Evolutionary conservation across 1,284 basidiomycete species (phyloP).

Genomic region (Puccinia horiana): DNA sequence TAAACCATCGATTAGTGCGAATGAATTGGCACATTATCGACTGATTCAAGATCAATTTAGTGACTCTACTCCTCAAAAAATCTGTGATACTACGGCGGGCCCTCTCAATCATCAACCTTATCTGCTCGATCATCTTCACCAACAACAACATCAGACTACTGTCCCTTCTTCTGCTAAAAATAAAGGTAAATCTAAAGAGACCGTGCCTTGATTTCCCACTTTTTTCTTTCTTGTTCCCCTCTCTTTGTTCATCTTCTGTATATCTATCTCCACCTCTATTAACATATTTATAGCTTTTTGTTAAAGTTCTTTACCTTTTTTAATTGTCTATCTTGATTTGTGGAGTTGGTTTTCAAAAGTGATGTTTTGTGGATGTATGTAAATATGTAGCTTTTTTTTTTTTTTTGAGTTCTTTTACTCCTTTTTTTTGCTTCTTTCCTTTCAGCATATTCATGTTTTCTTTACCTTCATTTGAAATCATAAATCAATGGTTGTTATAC

Average conservation of each 20-base stretch:
- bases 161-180: not conserved
- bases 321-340: not conserved
- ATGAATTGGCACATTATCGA: conserved; percentile 83
- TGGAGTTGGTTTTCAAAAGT: no score
- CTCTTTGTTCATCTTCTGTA: not conserved
- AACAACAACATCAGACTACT: not conserved
- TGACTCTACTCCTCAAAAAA: not conserved
- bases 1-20: conserved; percentile 81
- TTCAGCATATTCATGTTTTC: no score
- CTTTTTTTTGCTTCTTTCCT: no score
- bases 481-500: no score
- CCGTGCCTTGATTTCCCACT: not conserved
- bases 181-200: conserved; percentile 19
- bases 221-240: not conserved
- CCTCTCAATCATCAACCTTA: not conserved
- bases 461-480: no score
- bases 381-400: no score
- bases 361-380: no score
- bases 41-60: conserved; percentile 24
- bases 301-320: not conserved
- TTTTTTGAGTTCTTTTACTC: no score
- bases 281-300: not conserved
- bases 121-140: not conserved
- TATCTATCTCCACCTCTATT: not conserved
- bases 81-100: not conserved